Percentiles rank a stretch among this genome's conserved stretches.
Evolutionary conservation across 139 green algal species (phyloP).

Genomic region (Chlamydomonas sp.): DNA sequence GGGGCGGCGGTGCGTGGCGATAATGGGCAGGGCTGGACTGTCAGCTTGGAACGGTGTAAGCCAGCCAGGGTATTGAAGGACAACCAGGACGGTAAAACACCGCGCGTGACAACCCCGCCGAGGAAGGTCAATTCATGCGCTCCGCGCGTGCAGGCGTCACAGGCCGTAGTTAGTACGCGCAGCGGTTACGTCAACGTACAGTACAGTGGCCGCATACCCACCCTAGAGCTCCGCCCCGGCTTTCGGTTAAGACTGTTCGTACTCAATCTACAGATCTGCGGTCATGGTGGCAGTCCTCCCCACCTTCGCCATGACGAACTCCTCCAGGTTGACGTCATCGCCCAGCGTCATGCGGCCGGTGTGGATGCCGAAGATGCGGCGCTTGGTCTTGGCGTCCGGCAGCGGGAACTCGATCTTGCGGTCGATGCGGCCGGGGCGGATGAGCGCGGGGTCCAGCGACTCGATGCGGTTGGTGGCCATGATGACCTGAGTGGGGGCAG

Average conservation of each 20-base stretch:
- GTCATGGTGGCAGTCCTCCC: neutral
- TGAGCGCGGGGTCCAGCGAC: conserved; percentile 95
- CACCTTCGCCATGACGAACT: conserved; percentile 92
- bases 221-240: no score
- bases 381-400: conserved; percentile 98
- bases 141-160: no score
- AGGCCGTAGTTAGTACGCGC: no score
- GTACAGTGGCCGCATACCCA: no score
- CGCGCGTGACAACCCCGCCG: no score
- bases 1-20: no score
- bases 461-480: conserved; percentile 99
- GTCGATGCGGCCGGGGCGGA: conserved; percentile 94
- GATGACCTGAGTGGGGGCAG: conserved; percentile 82
- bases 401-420: conserved; percentile 99
- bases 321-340: conserved; percentile 98
- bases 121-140: no score
- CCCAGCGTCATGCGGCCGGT: conserved; percentile 89
- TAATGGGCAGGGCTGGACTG: no score
- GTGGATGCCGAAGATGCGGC: conserved; percentile 97
- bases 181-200: no score
- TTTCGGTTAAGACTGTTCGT: neutral
- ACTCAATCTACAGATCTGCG: neutral
- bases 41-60: no score
- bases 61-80: no score
- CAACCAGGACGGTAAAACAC: no score